phyloP scores from a whole-genome alignment of 2,329 filamentous ascomycete genomes.

The Paecilomyces variotii region DNA sequence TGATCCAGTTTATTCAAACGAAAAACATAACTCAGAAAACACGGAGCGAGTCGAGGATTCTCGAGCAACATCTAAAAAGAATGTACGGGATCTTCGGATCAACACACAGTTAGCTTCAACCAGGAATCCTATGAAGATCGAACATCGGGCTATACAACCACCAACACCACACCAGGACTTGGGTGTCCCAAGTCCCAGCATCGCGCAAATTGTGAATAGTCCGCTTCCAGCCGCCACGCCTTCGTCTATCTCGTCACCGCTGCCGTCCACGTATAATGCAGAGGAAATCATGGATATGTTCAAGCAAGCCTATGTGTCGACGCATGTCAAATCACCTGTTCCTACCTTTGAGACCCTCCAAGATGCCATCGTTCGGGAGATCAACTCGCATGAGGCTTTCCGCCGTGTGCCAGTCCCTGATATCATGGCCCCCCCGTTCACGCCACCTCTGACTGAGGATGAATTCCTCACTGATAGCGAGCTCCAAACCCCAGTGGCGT shows the following conservation, averaged over 20 bases:
- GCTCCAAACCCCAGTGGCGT: conserved; percentile 5
- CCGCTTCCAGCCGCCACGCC: conserved; percentile 24
- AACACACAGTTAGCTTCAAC: conserved; percentile 27
- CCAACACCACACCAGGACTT: conserved; percentile 23
- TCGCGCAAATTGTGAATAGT: conserved; percentile 36
- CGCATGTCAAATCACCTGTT: conserved; percentile 19
- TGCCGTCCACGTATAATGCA: conserved; percentile 23
- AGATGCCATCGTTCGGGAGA: conserved; percentile 36
- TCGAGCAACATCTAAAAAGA: conserved; percentile 22
- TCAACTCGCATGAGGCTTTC: conserved; percentile 38
- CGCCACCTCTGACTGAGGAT: conserved; percentile 19
- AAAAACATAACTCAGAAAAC: neutral
- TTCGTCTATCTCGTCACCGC: conserved; percentile 14
- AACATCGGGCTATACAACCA: conserved; percentile 28
- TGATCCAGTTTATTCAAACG: neutral
- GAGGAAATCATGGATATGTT: conserved; percentile 37
- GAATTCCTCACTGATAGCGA: conserved; percentile 13
- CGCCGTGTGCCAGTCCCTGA: conserved; percentile 23
- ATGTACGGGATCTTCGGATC: conserved; percentile 33
- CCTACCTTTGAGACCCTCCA: conserved; percentile 35
- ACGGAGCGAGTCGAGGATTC: conserved; percentile 8
- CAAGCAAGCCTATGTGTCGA: conserved; percentile 27
- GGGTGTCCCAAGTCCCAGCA: conserved; percentile 23
- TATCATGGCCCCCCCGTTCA: conserved; percentile 22
- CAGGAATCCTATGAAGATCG: conserved; percentile 18